A percentile compares a stretch with the other conserved stretches of the same genome.
Evolutionary conservation across 495 filamentous ascomycete genomes (phyloP).

Genomic region (Penicillium simplicissimum): DNA sequence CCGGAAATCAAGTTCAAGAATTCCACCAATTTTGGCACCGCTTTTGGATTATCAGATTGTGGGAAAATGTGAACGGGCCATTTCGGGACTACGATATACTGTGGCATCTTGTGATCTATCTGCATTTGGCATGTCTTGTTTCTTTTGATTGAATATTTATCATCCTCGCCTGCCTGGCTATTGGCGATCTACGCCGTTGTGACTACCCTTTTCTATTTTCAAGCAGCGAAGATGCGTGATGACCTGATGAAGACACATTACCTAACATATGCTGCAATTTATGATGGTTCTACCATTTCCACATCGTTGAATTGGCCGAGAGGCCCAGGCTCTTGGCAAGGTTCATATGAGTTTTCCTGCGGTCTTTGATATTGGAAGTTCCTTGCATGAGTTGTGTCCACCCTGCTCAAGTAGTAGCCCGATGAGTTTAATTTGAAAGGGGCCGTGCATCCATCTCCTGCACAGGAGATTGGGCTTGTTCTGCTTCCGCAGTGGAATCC

Average conservation of each 20-base stretch:
- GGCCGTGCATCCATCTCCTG: slow-evolving; percentile 11
- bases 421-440: background rate
- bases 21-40: slow-evolving; percentile 63
- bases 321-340: slow-evolving; percentile 7
- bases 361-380: slow-evolving; percentile 19
- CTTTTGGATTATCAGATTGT: slow-evolving; percentile 39
- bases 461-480: slow-evolving; percentile 9
- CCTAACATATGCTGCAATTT: slow-evolving; percentile 24
- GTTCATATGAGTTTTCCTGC: slow-evolving; percentile 6
- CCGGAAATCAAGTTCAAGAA: slow-evolving; percentile 59
- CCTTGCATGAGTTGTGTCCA: slow-evolving; percentile 32
- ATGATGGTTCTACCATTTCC: slow-evolving; percentile 16
- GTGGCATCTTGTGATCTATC: slow-evolving; percentile 19
- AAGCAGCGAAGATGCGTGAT: slow-evolving; percentile 18
- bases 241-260: slow-evolving; percentile 31
- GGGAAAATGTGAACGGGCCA: slow-evolving; percentile 18
- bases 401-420: background rate
- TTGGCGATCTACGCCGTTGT: slow-evolving; percentile 4
- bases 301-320: background rate
- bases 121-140: slow-evolving; percentile 17
- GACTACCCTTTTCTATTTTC: slow-evolving; percentile 8
- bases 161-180: background rate
- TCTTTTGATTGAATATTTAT: slow-evolving; percentile 5
- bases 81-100: slow-evolving; percentile 9
- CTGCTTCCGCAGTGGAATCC: slow-evolving; percentile 6